A percentile compares a stretch with the other conserved stretches of the same genome.
Conservation (phyloP, 2,329 filamentous ascomycete genomes). For the Hypoxylon sp. region DNA sequence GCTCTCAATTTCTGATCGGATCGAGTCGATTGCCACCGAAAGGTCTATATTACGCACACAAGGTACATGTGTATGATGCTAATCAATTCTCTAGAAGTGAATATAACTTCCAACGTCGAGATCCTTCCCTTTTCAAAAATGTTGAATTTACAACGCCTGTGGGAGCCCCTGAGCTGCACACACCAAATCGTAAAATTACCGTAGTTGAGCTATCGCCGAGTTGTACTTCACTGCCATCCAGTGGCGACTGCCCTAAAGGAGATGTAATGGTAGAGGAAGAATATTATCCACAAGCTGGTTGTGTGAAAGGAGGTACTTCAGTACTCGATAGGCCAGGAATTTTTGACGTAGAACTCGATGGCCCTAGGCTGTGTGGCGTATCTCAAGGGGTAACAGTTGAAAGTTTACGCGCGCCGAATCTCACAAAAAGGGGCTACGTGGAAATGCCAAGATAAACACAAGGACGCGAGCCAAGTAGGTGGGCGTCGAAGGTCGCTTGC, state of each 20-base stretch:
- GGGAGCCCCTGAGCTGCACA: constrained; percentile 30
- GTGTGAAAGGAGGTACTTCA: neutral
- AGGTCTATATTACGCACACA: constrained; percentile 15
- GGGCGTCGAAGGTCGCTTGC: neutral
- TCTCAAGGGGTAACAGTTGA: constrained; percentile 38
- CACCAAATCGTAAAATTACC: constrained; percentile 50
- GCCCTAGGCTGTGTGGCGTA: constrained; percentile 19
- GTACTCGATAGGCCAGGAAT: constrained; percentile 1
- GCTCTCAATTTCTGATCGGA: constrained; percentile 1
- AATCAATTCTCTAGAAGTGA: constrained; percentile 35
- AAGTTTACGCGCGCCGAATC: constrained; percentile 32
- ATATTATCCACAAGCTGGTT: neutral
- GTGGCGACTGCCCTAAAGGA: neutral
- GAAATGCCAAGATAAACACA: constrained; percentile 9
- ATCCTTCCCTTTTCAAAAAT: constrained; percentile 48
- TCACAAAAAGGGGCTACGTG: constrained; percentile 29
- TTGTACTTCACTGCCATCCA: neutral
- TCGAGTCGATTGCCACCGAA: constrained; percentile 10
- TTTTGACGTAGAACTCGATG: constrained; percentile 6
- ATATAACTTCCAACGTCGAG: constrained; percentile 15
- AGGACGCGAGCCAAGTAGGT: neutral
- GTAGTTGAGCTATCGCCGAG: constrained; percentile 47
- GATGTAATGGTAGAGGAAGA: neutral
- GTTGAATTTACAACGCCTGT: constrained; percentile 48
- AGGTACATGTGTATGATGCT: constrained; percentile 6